A percentile compares a stretch with the other conserved stretches of the same genome.
phyloP scores from a whole-genome alignment of 371 early-diverging fungal genomes.

The Mucor mucedo region DNA sequence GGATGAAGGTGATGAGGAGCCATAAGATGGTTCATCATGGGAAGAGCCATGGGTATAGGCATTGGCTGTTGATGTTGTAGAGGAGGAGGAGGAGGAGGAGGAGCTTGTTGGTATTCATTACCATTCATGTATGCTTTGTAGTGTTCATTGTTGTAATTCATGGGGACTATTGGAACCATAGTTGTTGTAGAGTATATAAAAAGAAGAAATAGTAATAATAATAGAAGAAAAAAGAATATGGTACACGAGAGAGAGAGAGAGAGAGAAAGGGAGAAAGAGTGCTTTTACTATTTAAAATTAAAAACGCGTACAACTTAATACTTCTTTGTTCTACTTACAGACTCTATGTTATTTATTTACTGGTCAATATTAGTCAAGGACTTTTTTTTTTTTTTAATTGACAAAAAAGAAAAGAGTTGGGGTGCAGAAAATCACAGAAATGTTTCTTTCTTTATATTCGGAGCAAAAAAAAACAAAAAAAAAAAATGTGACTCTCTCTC shows the following conservation, averaged over 20 bases:
- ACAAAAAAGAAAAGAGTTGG: background rate
- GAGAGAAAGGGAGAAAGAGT: background rate
- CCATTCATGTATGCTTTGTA: slow-evolving; percentile 31
- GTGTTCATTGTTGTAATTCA: slow-evolving; percentile 33
- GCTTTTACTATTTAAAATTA: background rate
- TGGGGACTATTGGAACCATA: slow-evolving; percentile 31
- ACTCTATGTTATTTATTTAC: background rate
- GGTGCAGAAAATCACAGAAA: no score
- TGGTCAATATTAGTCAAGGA: background rate
- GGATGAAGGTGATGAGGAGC: slow-evolving; percentile 23
- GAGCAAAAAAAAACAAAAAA: background rate
- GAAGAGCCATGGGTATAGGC: slow-evolving; percentile 38
- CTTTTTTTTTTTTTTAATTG: background rate
- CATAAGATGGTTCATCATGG: slow-evolving; percentile 29
- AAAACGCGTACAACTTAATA: background rate
- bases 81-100: slow-evolving; percentile 14
- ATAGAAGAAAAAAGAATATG: background rate
- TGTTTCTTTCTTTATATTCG: no score
- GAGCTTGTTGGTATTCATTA: slow-evolving; percentile 21
- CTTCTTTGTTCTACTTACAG: background rate
- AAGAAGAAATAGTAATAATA: background rate
- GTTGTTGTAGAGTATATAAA: background rate
- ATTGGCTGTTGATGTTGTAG: slow-evolving; percentile 34
- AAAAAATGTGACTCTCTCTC: background rate
- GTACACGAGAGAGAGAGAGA: slow-evolving; percentile 1